phyloP scores from a whole-genome alignment of 108 stramenopile genomes.

The Conticribra guillardii region DNA sequence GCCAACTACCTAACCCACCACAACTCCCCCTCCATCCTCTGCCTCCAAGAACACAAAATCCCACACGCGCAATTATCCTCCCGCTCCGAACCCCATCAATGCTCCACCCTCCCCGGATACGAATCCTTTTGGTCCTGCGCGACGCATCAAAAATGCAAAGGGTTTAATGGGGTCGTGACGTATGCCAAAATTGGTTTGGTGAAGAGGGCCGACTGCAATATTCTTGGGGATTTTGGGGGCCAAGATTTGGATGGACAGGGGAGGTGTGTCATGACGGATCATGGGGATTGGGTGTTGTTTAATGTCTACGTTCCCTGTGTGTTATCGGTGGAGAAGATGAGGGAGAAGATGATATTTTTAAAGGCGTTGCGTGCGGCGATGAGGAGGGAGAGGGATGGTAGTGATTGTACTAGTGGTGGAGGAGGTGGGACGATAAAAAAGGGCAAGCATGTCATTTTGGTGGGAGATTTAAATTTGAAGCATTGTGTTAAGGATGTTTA shows the following conservation, averaged over 20 bases:
- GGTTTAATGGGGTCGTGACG: slow-evolving; percentile 92
- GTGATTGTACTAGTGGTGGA: not conserved
- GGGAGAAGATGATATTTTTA: slow-evolving; percentile 73
- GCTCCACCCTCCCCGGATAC: slow-evolving; percentile 64
- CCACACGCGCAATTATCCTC: slow-evolving; percentile 63
- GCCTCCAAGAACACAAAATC: slow-evolving; percentile 93
- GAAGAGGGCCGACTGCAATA: slow-evolving; percentile 55
- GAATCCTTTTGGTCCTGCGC: slow-evolving; percentile 90
- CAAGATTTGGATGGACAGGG: slow-evolving; percentile 87
- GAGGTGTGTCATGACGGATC: slow-evolving; percentile 91
- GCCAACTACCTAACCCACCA: slow-evolving; percentile 66
- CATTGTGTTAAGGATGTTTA: slow-evolving; percentile 60
- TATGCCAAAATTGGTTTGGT: slow-evolving; percentile 69
- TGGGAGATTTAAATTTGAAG: slow-evolving; percentile 90
- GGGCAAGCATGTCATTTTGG: slow-evolving; percentile 77
- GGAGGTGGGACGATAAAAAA: no score
- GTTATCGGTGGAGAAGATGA: slow-evolving; percentile 61
- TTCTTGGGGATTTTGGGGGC: slow-evolving; percentile 55
- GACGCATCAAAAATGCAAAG: slow-evolving; percentile 56
- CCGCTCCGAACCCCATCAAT: slow-evolving; percentile 66
- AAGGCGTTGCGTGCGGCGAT: slow-evolving; percentile 78
- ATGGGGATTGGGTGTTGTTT: slow-evolving; percentile 84
- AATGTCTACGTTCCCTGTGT: slow-evolving; percentile 93
- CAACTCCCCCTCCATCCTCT: slow-evolving; percentile 71
- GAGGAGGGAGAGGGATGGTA: slow-evolving; percentile 53